Base-by-base conservation (phyloP, 148 eudicot genomes). In the Camellia granthamiana region DNA sequence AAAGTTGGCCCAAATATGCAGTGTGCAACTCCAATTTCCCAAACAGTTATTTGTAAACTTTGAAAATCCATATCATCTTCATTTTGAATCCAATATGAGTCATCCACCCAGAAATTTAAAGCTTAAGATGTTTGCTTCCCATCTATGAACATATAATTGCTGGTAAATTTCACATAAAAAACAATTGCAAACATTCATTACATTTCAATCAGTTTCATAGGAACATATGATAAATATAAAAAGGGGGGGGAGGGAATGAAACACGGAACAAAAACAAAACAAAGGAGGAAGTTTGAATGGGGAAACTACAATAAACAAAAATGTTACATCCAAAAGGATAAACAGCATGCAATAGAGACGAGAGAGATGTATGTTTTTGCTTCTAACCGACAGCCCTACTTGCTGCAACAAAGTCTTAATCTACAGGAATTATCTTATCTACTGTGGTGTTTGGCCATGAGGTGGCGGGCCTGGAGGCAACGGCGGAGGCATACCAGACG, bases 401-500 rank as follows among this genome's bases (percentile, higher is more conserved):
- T 13, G 70, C 59, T 54, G 76, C 4, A 18, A 78, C 38, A 52
- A 4, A 65, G 63, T 67, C 72, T 18, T 64, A 74, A 18, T 7
- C 41, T 55, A 49, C 52, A 49, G 52, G 78, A 56, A 41, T 30
- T 42, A 8, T 42, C 38, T 30, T 30, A 12, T 71, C 86, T 87
- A 90, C 60, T 89, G 89, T 63, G 88, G 90, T 42, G 87, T 62
- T 87, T 92, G 94, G 65, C 83, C 83, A 78, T 90, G 98, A 67
- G 97, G 98, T 43, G 97, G 97, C 30, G 93, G 98, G 38, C 98
- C 98, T 4, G 97, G 97, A 49, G 98, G 98, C 74, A 94, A 87
- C 14, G 98, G 97, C 8, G 97, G 98, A 69, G 89, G 92, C 84
- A 92, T 88, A 59, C 85, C 87, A 59, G 89, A 84, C 14, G 60